Evolutionary conservation across 2,329 filamentous ascomycete genomes (phyloP).

Genomic region (Phaeomoniella chlamydospora): DNA sequence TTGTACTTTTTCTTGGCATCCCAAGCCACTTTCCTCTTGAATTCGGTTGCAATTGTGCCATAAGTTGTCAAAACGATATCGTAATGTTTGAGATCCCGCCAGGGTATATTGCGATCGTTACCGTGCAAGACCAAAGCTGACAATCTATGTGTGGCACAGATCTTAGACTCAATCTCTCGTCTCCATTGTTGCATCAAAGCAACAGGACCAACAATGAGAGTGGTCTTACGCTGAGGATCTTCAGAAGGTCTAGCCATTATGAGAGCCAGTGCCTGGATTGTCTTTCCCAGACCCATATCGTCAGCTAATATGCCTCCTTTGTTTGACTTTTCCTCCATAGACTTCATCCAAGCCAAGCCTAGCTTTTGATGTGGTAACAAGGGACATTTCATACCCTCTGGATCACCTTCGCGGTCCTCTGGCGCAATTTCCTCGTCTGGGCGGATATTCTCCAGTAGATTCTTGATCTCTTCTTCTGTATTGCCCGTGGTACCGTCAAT

Average conservation of each 20-base stretch:
- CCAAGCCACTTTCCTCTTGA: constrained; percentile 43
- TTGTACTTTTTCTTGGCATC: constrained; percentile 34
- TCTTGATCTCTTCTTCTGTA: constrained; percentile 52
- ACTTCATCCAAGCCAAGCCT: constrained; percentile 61
- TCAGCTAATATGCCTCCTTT: constrained; percentile 68
- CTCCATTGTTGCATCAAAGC: constrained; percentile 75
- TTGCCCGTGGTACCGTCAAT: constrained; percentile 30
- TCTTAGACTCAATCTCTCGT: constrained; percentile 58
- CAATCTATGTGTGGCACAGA: constrained; percentile 44
- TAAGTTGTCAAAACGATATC: constrained; percentile 73
- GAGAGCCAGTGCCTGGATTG: constrained; percentile 66
- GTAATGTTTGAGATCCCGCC: constrained; percentile 45
- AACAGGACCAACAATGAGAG: constrained; percentile 69
- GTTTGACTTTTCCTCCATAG: constrained; percentile 54
- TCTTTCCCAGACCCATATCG: constrained; percentile 77
- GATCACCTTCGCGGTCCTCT: constrained; percentile 53
- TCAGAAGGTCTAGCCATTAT: constrained; percentile 54
- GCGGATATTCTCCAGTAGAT: constrained; percentile 57
- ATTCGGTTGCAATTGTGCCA: constrained; percentile 54
- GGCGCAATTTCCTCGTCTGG: constrained; percentile 52
- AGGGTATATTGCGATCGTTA: constrained; percentile 39
- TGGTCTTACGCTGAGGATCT: constrained; percentile 50
- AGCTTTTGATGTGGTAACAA: constrained; percentile 75
- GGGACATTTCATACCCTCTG: constrained; percentile 49
- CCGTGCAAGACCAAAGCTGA: constrained; percentile 58